Evolutionary conservation across 768 basidiomycete species (phyloP).

Genomic region (Grammothele lineata): DNA sequence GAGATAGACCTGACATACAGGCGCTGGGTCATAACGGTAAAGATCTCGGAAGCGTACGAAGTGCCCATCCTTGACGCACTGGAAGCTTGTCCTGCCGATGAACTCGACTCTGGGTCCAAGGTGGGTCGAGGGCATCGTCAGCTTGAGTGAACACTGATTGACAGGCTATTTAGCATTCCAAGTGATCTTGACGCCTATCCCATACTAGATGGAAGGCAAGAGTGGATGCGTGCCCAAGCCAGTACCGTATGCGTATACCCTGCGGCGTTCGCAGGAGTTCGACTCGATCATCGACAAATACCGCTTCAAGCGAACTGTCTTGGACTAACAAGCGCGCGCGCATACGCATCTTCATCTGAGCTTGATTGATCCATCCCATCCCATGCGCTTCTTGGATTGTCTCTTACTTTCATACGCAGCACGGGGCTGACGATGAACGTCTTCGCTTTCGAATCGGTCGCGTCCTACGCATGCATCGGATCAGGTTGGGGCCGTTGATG

Average conservation of each 20-base stretch:
- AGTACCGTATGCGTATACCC: constrained; percentile 83
- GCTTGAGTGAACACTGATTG: too few relatives aligned
- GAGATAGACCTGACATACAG: constrained; percentile 99
- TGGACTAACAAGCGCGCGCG: constrained; percentile 64
- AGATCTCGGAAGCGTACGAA: constrained; percentile 97
- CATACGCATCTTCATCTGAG: too few relatives aligned
- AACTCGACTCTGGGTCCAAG: constrained; percentile 98
- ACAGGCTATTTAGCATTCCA: too few relatives aligned
- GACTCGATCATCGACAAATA: constrained; percentile 70
- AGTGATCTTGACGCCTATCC: constrained; percentile 89
- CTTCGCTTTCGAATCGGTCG: constrained; percentile 50
- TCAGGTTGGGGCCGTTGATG: too few relatives aligned
- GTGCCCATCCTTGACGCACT: constrained; percentile 92
- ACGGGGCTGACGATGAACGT: constrained; percentile 72
- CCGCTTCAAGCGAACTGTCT: constrained; percentile 66
- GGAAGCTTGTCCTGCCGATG: constrained; percentile 97
- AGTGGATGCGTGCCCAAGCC: constrained; percentile 65
- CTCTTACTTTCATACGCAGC: too few relatives aligned
- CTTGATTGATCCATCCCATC: too few relatives aligned
- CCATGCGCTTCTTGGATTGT: too few relatives aligned
- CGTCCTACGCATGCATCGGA: too few relatives aligned
- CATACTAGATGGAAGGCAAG: constrained; percentile 93
- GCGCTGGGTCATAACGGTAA: constrained; percentile 82
- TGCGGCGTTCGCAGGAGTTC: constrained; percentile 86
- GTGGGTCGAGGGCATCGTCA: constrained; percentile 41